Evolutionary conservation across 352 stramenopile species (phyloP).

Genomic region (Pythium brassicae): DNA sequence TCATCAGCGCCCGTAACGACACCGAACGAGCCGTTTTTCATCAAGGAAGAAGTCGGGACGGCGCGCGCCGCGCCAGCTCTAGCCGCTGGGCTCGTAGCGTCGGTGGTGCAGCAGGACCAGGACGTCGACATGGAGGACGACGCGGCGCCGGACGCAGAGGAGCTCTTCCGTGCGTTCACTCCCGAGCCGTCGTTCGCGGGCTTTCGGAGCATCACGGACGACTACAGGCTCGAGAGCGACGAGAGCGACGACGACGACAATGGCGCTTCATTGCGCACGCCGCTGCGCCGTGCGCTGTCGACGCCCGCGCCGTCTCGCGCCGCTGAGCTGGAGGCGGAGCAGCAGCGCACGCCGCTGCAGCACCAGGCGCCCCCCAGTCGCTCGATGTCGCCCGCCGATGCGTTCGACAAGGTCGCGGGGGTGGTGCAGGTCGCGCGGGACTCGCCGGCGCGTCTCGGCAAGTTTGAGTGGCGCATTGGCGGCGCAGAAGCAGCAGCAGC

Average conservation of each 20-base stretch:
- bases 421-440: constrained; percentile 36
- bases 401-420: constrained; percentile 55
- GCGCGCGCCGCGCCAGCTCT: not conserved
- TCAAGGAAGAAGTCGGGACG: constrained; percentile 13
- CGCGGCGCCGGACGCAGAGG: not conserved
- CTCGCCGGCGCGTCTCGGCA: constrained; percentile 54
- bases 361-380: constrained; percentile 16
- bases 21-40: constrained; percentile 1
- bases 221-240: not conserved
- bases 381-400: constrained; percentile 50
- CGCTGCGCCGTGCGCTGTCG: constrained; percentile 27
- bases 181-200: constrained; percentile 8
- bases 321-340: constrained; percentile 18
- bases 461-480: constrained; percentile 50
- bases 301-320: constrained; percentile 16
- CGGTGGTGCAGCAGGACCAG: not conserved
- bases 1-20: not conserved
- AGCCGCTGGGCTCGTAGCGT: not conserved
- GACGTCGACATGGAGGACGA: constrained; percentile 6
- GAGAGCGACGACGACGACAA: too few relatives aligned
- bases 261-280: constrained; percentile 33
- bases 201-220: constrained; percentile 15
- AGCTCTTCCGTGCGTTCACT: constrained; percentile 8
- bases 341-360: constrained; percentile 15
- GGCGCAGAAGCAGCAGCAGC: not conserved